Percentiles rank a stretch among this genome's conserved stretches.
Conservation (phyloP, 495 filamentous ascomycete genomes). For the Aspergillus biplanus region DNA sequence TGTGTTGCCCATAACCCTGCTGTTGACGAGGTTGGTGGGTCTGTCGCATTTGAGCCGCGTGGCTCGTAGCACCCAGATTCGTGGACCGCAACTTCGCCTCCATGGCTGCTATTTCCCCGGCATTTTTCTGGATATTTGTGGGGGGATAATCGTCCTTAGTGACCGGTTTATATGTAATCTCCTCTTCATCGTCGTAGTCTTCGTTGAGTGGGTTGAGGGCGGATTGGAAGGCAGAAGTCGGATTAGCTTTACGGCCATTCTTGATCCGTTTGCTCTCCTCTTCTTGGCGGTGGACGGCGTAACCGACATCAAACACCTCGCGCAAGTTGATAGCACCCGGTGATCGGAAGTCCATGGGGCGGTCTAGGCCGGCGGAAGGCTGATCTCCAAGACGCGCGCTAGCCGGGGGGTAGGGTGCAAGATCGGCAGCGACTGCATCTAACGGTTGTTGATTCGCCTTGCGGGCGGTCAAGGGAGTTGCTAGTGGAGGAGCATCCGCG, state of each 20-base stretch:
- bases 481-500: slow-evolving; percentile 74
- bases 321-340: slow-evolving; percentile 93
- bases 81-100: slow-evolving; percentile 85
- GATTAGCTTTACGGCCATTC: slow-evolving; percentile 64
- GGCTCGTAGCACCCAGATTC: slow-evolving; percentile 60
- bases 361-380: slow-evolving; percentile 58
- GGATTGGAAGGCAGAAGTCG: slow-evolving; percentile 44
- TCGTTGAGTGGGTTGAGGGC: slow-evolving; percentile 72
- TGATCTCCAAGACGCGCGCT: slow-evolving; percentile 51
- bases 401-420: slow-evolving; percentile 45
- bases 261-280: slow-evolving; percentile 93
- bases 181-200: slow-evolving; percentile 64
- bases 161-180: slow-evolving; percentile 44
- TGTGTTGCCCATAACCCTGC: slow-evolving; percentile 82
- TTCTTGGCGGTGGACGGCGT: slow-evolving; percentile 94
- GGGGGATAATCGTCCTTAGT: slow-evolving; percentile 51
- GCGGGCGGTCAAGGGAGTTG: slow-evolving; percentile 63
- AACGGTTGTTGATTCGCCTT: slow-evolving; percentile 48
- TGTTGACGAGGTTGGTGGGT: slow-evolving; percentile 51
- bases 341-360: slow-evolving; percentile 90
- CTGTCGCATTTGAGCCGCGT: slow-evolving; percentile 64
- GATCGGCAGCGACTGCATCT: slow-evolving; percentile 38
- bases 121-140: slow-evolving; percentile 68
- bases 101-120: slow-evolving; percentile 71
- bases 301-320: slow-evolving; percentile 96